Evolutionary conservation across 2,329 filamentous ascomycete species (phyloP).

Genomic region (Aspergillus ustus): DNA sequence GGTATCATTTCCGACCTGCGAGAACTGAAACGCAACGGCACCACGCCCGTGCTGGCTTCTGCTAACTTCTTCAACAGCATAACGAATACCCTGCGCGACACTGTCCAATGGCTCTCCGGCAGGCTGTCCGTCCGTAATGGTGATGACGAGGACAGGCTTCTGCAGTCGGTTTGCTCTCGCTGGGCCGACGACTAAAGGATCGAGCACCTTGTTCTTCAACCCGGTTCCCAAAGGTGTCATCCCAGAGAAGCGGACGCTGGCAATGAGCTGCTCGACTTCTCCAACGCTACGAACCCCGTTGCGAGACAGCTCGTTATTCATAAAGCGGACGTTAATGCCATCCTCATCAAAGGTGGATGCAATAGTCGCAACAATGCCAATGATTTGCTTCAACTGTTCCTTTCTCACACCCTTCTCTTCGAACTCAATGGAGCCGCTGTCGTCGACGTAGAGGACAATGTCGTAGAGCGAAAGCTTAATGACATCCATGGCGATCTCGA

Average conservation of each 20-base stretch:
- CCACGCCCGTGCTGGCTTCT: slow-evolving; percentile 59
- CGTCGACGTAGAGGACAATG: slow-evolving; percentile 67
- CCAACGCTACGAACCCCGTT: slow-evolving; percentile 62
- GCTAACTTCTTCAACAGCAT: slow-evolving; percentile 57
- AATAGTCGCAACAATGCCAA: slow-evolving; percentile 66
- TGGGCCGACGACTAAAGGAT: slow-evolving; percentile 61
- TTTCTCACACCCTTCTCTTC: slow-evolving; percentile 70
- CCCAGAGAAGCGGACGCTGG: slow-evolving; percentile 65
- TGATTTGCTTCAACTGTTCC: slow-evolving; percentile 67
- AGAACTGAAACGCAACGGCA: slow-evolving; percentile 70
- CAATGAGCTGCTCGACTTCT: slow-evolving; percentile 63
- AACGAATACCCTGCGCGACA: slow-evolving; percentile 62
- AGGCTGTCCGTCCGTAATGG: slow-evolving; percentile 69
- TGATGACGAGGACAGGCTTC: slow-evolving; percentile 69
- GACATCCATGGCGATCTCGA: slow-evolving; percentile 66
- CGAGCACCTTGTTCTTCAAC: slow-evolving; percentile 66
- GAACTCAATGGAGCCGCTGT: slow-evolving; percentile 72
- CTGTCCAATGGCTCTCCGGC: slow-evolving; percentile 63
- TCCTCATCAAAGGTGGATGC: slow-evolving; percentile 72
- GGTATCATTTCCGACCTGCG: slow-evolving; percentile 70
- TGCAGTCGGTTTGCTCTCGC: slow-evolving; percentile 58
- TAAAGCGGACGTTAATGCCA: slow-evolving; percentile 70
- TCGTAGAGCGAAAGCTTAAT: slow-evolving; percentile 67
- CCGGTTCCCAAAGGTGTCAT: slow-evolving; percentile 70
- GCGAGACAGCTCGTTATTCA: slow-evolving; percentile 63